Base-by-base conservation (phyloP, 2,329 filamentous ascomycete genomes). In the Geoglossum cookeanum region DNA sequence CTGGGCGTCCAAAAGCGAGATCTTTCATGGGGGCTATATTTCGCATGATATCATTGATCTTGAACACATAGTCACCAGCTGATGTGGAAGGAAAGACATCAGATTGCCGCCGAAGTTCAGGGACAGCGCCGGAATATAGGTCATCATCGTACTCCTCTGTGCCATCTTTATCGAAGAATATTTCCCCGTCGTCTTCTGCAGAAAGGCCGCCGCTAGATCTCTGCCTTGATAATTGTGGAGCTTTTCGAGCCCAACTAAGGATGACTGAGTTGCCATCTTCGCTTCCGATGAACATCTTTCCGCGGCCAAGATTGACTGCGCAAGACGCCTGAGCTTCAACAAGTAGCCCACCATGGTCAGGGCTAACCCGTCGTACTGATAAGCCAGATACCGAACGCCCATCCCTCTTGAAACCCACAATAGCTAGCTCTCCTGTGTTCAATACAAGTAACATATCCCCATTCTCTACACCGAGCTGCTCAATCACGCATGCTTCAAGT, bases 381-480 rank as follows among this genome's bases (percentile, higher is more conserved):
- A 98, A 75, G 1, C 88, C 89, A 30, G 90, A 94, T 1, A 98
- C 88, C 1, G 87, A 94, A 57, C 92, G 80, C 15, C 94, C 92
- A 66, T 96, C 90, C 60, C 96, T 79, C 57, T 81, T 83, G 71
- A 98, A 96, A 15, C 79, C 83, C 11, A 97, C 70, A 27, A 92
- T 77, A 8, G 81, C 81, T 53, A 95, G 74, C 22, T 78, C 77
- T 0, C 92, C 92, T 63, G 84, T 81, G 58, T 80, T 80, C 30
- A 94, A 75, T 5, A 92, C 78, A 37, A 98, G 74, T n/a, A 98
- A 73, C 60, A 97, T 76, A 65, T 97, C 90, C 1, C 88, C 87
- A 32, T 78, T 82, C 56, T 89, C 84, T 15, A 80, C 76, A 2
- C 84, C 86, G 4, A 98, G 71, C 44, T 84, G 76, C 61, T 94